Base-by-base conservation (phyloP, 345 rosid genomes). In the Rhizophora mangle region DNA sequence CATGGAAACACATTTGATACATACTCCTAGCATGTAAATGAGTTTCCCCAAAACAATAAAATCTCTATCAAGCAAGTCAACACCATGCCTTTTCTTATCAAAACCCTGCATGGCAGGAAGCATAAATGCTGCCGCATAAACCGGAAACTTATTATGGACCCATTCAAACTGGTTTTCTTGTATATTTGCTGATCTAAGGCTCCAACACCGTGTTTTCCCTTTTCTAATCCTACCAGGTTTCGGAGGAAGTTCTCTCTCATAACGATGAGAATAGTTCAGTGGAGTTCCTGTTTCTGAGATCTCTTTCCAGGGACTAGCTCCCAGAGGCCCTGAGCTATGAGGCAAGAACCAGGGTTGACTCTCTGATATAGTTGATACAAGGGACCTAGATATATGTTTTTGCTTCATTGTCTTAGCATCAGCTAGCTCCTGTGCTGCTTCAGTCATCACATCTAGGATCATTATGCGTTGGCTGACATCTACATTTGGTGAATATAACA, bases 91-190 rank as follows among this genome's bases (percentile, higher is more conserved):
- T 79, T 80, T 90, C 88, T 83, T 90, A 82, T 95, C 99, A 74
- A 88, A 92, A 62, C 88, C 93, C 84, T 85, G 85, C 99, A 95
- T 95, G 68, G 88, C 92, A 77, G 99, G 99, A 78, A 95, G 97
- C 97, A 95, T 92, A 84, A 92, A 92, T 18, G 99, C 92, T 36
- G 96, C 97, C 29, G 96, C 96, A 65, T 88, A 92, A 51, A 86
- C 52, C 63, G 96, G 99, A 70, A 95, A 95, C 63, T 78, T 90
- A 67, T 95, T 95, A 36, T 86, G 92, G 54, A 89, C 78, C 85
- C 82, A 79, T 55, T 87, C 93, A 46, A 69, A 68, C 71, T 78
- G 84, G 73, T 61, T 76, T 72, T 81, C 82, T 66, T 67, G 86
- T 43, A 61, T 64, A 71, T 70, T 83, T 73, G 76, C 63, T 36